Evolutionary conservation across 2,329 filamentous ascomycete genomes (phyloP).

Genomic region (Penicillium sp.): DNA sequence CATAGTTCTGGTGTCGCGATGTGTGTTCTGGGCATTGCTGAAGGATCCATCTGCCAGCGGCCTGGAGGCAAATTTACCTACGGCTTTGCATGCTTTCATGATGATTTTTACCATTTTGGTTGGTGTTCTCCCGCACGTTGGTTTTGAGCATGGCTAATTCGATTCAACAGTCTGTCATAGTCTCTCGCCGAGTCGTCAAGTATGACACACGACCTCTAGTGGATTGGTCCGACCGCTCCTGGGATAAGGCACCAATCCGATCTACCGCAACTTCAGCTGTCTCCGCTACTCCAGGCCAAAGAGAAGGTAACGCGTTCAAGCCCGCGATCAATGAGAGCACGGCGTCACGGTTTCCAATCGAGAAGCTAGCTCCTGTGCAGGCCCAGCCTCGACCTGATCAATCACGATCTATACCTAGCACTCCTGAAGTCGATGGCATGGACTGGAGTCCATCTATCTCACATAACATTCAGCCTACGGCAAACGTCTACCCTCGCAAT

Average conservation of each 20-base stretch:
- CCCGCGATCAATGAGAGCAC: conserved; percentile 10
- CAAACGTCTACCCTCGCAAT: conserved; percentile 28
- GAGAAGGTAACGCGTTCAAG: conserved; percentile 13
- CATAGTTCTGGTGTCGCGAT: conserved; percentile 42
- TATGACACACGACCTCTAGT: conserved; percentile 41
- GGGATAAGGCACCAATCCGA: conserved; percentile 24
- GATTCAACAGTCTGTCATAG: conserved; percentile 29
- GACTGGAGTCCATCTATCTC: conserved; percentile 47
- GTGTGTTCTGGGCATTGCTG: conserved; percentile 41
- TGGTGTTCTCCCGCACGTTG: conserved; percentile 8
- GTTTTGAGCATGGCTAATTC: conserved; percentile 17
- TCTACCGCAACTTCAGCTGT: conserved; percentile 16
- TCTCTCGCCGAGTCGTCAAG: conserved; percentile 36
- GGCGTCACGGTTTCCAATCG: conserved; percentile 36
- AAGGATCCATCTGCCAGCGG: conserved; percentile 35
- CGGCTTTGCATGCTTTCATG: conserved; percentile 39
- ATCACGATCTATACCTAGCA: conserved; percentile 34
- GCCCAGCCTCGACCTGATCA: conserved; percentile 18
- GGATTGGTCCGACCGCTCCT: conserved; percentile 37
- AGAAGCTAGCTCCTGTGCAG: conserved; percentile 32
- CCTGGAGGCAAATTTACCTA: conserved; percentile 26
- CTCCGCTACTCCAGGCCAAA: conserved; percentile 13
- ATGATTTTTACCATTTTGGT: conserved; percentile 37
- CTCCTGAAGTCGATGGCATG: conserved; percentile 42
- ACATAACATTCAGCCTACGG: conserved; percentile 30